Evolutionary conservation across 176 grass and related monocot species (phyloP).

Genomic region (Urochloa ruziziensis): DNA sequence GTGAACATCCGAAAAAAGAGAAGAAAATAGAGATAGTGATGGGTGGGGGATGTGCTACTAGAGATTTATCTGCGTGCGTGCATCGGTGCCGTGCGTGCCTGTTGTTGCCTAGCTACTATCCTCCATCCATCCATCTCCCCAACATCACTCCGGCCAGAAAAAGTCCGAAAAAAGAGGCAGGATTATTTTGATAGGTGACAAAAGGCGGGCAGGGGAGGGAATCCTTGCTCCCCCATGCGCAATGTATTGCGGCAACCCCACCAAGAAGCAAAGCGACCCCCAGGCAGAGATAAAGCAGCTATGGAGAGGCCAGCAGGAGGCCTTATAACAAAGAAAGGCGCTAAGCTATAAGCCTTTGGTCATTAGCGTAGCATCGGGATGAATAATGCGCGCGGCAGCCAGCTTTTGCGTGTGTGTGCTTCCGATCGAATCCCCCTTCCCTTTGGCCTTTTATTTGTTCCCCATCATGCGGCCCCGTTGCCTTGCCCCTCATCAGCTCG

Average conservation of each 20-base stretch:
- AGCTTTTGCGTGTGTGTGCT: no score
- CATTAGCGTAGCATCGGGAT: background rate
- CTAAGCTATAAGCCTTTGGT: no score
- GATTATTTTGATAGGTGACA: slow-evolving; percentile 40
- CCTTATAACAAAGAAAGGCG: no score
- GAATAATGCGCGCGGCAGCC: background rate
- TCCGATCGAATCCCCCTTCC: background rate
- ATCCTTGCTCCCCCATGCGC: slow-evolving; percentile 26
- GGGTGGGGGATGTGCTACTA: background rate
- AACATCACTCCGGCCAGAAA: background rate
- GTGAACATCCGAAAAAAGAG: background rate
- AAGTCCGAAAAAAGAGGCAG: background rate
- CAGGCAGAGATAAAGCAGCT: background rate
- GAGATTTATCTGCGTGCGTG: background rate
- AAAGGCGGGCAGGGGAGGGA: background rate
- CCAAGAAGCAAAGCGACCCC: background rate
- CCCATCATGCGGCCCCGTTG: slow-evolving; percentile 18
- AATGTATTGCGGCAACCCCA: slow-evolving; percentile 34
- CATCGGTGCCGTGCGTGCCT: no score
- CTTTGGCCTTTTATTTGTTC: no score
- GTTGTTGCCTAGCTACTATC: background rate
- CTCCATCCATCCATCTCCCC: background rate
- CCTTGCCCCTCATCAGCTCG: no score
- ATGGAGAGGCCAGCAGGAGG: no score
- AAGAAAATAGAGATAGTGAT: background rate